Evolutionary conservation across 2,329 filamentous ascomycete species (phyloP).

Genomic region (Fusarium lateritium): DNA sequence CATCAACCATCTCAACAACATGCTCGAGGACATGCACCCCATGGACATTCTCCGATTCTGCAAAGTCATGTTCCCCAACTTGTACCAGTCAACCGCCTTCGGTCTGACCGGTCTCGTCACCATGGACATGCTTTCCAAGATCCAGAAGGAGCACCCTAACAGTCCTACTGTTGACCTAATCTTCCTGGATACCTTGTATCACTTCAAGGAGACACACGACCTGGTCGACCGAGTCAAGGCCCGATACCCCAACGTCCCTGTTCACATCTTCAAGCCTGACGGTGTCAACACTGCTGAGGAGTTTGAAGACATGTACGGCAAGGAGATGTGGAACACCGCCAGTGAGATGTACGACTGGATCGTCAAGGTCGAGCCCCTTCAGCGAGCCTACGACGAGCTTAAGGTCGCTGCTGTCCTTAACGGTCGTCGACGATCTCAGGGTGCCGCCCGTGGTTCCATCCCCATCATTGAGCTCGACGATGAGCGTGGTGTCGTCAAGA

Average conservation of each 20-base stretch:
- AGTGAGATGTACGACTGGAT: constrained; percentile 96
- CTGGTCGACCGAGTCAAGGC: constrained; percentile 81
- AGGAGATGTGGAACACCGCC: constrained; percentile 86
- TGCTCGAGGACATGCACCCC: constrained; percentile 89
- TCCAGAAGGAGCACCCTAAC: constrained; percentile 74
- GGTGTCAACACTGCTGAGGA: constrained; percentile 80
- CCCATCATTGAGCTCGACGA: constrained; percentile 92
- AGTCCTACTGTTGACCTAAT: constrained; percentile 75
- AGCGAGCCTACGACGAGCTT: constrained; percentile 90
- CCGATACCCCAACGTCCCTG: constrained; percentile 81
- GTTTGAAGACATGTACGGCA: constrained; percentile 87
- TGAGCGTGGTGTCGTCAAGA: constrained; percentile 92
- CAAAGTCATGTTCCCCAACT: constrained; percentile 88
- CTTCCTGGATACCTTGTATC: constrained; percentile 88
- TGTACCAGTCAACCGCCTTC: constrained; percentile 90
- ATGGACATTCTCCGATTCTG: constrained; percentile 94
- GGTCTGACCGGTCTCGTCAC: constrained; percentile 85
- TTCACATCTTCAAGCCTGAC: constrained; percentile 92
- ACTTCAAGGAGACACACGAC: constrained; percentile 83
- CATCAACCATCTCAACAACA: constrained; percentile 89
- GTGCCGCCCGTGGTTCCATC: constrained; percentile 90
- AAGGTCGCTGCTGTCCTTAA: constrained; percentile 93
- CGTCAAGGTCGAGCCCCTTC: constrained; percentile 96
- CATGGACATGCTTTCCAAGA: constrained; percentile 87
- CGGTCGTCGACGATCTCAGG: constrained; percentile 91